Evolutionary conservation across 257 asterid species (phyloP).

Genomic region (Knoxia roxburghii): DNA sequence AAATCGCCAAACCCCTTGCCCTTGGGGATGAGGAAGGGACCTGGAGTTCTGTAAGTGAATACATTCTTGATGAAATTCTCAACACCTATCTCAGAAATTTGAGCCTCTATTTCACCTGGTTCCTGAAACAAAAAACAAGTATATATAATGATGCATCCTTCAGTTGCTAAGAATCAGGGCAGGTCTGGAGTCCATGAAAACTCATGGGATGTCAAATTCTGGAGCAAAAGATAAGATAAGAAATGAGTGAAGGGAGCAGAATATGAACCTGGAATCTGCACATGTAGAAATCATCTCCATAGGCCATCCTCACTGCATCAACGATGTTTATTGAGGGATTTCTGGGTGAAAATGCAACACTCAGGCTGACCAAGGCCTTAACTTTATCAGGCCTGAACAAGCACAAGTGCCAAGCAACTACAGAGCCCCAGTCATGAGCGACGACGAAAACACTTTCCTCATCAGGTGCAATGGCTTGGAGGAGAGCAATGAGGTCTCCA

Average conservation of each 20-base stretch:
- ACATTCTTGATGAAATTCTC: constrained; percentile 42
- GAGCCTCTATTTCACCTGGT: no score
- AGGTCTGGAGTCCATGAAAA: no score
- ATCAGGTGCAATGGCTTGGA: no score
- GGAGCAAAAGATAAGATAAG: no score
- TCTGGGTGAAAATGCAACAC: constrained; percentile 47
- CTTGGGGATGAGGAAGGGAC: constrained; percentile 37
- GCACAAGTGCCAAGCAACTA: constrained; percentile 56
- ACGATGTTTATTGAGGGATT: constrained; percentile 31
- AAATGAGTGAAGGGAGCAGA: no score
- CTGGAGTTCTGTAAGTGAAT: constrained; percentile 31
- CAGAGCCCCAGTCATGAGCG: constrained; percentile 87
- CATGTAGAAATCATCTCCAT: constrained; percentile 61
- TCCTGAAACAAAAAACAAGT: no score
- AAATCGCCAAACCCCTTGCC: constrained; percentile 31
- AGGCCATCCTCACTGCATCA: constrained; percentile 13
- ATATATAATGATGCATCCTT: no score
- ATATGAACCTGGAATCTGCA: constrained; percentile 60
- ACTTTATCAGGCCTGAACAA: no score
- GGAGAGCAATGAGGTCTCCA: constrained; percentile 58
- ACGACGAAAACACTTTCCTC: constrained; percentile 65
- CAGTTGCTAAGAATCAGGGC: no score
- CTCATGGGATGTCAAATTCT: no score
- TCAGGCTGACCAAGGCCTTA: no score
- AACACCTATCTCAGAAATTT: constrained; percentile 23